Conservation (phyloP, 805 yeast species). For the Kluyveromyces dobzhanskii region DNA sequence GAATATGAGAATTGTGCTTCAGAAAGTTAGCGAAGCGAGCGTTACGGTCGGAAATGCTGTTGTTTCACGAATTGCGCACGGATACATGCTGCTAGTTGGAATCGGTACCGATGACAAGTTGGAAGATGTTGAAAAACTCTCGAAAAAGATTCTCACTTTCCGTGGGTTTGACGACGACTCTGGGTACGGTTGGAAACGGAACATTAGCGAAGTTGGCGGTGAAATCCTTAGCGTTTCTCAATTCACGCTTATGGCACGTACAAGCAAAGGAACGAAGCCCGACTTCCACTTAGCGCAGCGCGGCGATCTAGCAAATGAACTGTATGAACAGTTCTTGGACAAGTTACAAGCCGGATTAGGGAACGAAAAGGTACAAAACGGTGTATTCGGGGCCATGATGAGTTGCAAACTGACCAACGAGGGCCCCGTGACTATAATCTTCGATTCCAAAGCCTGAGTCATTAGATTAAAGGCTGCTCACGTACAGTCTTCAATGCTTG, state of each 20-base stretch:
- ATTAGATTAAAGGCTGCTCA: not conserved
- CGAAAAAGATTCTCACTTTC: constrained; percentile 56
- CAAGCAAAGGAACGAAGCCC: constrained; percentile 89
- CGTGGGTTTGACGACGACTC: constrained; percentile 69
- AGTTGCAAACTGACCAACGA: constrained; percentile 82
- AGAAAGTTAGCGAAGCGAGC: constrained; percentile 80
- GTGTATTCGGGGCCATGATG: constrained; percentile 97
- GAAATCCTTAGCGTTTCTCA: constrained; percentile 84
- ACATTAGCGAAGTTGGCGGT: constrained; percentile 55
- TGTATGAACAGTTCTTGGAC: constrained; percentile 42
- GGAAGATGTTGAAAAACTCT: constrained; percentile 62
- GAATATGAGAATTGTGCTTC: constrained; percentile 83
- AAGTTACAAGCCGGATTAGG: constrained; percentile 46
- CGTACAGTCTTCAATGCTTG: no score
- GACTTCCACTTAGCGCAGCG: constrained; percentile 90
- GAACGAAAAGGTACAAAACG: constrained; percentile 66
- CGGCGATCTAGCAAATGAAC: constrained; percentile 44
- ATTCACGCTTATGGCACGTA: constrained; percentile 78
- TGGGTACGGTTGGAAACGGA: constrained; percentile 70
- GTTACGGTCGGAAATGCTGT: constrained; percentile 71
- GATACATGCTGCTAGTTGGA: constrained; percentile 78
- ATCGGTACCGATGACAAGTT: constrained; percentile 68
- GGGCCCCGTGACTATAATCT: constrained; percentile 84
- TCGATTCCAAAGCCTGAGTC: constrained; percentile 49
- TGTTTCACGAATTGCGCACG: constrained; percentile 64